Base-by-base conservation (phyloP, 805 yeast species). In the Starmerella apis region DNA sequence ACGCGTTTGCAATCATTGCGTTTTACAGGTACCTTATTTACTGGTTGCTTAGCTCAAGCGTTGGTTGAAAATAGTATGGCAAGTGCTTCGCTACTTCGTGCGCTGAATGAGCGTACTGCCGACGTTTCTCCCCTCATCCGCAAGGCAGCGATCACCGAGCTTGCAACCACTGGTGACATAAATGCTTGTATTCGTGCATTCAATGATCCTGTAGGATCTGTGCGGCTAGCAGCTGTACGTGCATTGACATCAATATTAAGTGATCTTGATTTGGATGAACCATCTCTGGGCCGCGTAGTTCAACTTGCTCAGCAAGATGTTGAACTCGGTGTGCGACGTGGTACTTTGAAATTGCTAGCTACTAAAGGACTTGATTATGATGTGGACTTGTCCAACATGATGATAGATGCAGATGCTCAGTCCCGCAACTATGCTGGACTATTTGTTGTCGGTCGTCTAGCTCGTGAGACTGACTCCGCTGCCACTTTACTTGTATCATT, bases 1-100 rank as follows among this genome's bases (percentile, higher is more conserved):
- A 39, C 44, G 19, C 41, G 37, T 3, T 41, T 57, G 18, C 58
- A 59, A 36, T 51, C 59, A 3, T 30, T 59, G 23, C 41, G 62
- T 6, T 49, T 42, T 37, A 41, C 48, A 11, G 59, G 59, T 4
- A 46, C 54, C 2, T 16, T 22, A 10, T 36, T 49, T 18, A 24
- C 41, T 1, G 44, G 39, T 3, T 42, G 20, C 13, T 2, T 46
- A 1, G 35, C 33, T 3, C 4, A 25, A 3, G 35, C 37, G 2
- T 23, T 30, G 2, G 20, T 24, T 6, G 23, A 7, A 7, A 3
- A 14, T 18, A 30, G 25, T 16, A 36, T 35, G 18, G 50, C 23
- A 1, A 33, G 13, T 2, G 24, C 32, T 2, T 30, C 43, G 3
- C 45, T 43, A 9, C 28, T 11, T 3, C 20, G 33, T 4, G 46